Evolutionary conservation across 768 basidiomycete genomes (phyloP).

Genomic region (Tephrocybe sp.): DNA sequence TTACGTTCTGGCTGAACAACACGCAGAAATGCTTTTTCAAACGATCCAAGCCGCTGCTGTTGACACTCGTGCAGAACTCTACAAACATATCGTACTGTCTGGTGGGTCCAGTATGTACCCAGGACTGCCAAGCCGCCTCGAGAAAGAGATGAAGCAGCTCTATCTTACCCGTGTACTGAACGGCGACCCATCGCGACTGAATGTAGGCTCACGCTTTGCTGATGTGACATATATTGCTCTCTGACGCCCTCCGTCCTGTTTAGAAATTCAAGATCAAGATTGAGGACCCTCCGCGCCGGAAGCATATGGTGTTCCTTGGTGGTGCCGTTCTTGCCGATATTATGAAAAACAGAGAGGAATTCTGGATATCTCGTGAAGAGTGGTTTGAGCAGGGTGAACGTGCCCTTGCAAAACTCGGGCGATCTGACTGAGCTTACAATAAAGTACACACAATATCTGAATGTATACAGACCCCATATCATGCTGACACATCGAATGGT

Average conservation of each 20-base stretch:
- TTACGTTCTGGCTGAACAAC: neutral
- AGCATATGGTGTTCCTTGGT: slow-evolving; percentile 99
- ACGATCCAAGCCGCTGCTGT: slow-evolving; percentile 92
- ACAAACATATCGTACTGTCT: slow-evolving; percentile 97
- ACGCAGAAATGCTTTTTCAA: slow-evolving; percentile 90
- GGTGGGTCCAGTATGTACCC: slow-evolving; percentile 99
- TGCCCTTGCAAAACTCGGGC: slow-evolving; percentile 83
- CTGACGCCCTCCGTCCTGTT: neutral
- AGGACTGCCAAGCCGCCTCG: slow-evolving; percentile 91
- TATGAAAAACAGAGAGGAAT: slow-evolving; percentile 93
- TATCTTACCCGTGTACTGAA: slow-evolving; percentile 88
- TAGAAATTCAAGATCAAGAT: slow-evolving; percentile 99
- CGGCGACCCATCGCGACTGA: slow-evolving; percentile 80
- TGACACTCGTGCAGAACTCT: slow-evolving; percentile 86
- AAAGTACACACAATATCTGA: neutral
- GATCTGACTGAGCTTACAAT: slow-evolving; percentile 45
- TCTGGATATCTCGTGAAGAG: slow-evolving; percentile 94
- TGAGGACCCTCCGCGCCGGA: slow-evolving; percentile 96
- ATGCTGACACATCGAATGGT: too few relatives aligned
- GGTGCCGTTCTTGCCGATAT: slow-evolving; percentile 99
- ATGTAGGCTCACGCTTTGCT: slow-evolving; percentile 59
- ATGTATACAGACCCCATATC: too few relatives aligned
- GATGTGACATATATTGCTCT: neutral
- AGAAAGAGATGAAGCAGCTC: slow-evolving; percentile 99
- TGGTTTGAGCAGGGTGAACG: slow-evolving; percentile 90